Conservation (phyloP, 179 eudicot species). For the Actinidia chinensis region DNA sequence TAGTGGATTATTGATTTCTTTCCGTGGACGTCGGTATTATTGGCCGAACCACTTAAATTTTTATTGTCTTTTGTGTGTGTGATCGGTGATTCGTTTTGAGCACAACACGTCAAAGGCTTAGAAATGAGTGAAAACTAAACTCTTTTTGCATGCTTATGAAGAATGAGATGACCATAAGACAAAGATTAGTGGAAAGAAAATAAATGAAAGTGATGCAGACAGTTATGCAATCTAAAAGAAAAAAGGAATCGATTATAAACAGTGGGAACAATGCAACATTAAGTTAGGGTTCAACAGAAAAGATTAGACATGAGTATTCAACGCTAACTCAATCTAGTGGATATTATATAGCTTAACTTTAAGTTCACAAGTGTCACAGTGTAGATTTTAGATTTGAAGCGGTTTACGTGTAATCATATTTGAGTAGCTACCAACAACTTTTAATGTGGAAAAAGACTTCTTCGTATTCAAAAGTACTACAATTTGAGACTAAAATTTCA, state of each 20-base stretch:
- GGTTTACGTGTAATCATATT: background rate
- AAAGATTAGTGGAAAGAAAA: background rate
- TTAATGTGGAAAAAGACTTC: background rate
- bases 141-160: constrained; percentile 4
- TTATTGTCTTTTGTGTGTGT: too few relatives aligned
- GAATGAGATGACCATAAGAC: background rate
- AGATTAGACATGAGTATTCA: background rate
- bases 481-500: background rate
- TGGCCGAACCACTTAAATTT: too few relatives aligned
- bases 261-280: too few relatives aligned
- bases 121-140: background rate
- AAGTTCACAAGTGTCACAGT: background rate
- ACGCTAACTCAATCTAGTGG: background rate
- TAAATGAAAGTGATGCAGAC: background rate
- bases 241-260: background rate
- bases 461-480: background rate
- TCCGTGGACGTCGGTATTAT: too few relatives aligned
- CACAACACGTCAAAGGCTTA: background rate
- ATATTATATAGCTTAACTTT: background rate
- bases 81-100: too few relatives aligned
- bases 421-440: background rate
- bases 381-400: too few relatives aligned
- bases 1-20: too few relatives aligned
- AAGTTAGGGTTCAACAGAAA: constrained; percentile 3
- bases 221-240: background rate